These are phyloP conservation scores for Yarrowia yakushimensis DNA, from an alignment of 805 yeast genomes.

Conservation along the genomic window DNA sequence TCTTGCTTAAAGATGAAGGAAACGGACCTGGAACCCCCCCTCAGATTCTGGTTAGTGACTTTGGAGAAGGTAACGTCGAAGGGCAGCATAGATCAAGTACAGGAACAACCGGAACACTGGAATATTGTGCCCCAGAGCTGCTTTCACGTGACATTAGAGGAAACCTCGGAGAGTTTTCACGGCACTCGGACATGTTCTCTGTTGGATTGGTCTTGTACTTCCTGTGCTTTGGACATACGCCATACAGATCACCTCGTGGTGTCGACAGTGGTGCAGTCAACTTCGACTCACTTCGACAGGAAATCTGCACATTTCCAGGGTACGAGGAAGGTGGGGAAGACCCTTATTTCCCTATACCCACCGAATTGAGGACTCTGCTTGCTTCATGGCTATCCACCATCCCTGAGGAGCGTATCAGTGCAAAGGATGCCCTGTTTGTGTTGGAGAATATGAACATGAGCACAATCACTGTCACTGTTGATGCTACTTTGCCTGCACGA, in stretches of 20 bases:
- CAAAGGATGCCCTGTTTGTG: slow-evolving; percentile 41
- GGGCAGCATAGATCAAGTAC: slow-evolving; percentile 63
- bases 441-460: neutral
- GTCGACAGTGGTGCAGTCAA: slow-evolving; percentile 32
- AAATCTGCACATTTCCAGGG: slow-evolving; percentile 39
- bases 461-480: neutral
- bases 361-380: slow-evolving; percentile 40
- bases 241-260: slow-evolving; percentile 44
- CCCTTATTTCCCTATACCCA: neutral
- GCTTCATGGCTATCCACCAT: slow-evolving; percentile 40
- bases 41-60: slow-evolving; percentile 79
- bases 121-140: slow-evolving; percentile 83
- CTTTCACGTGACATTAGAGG: slow-evolving; percentile 41
- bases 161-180: slow-evolving; percentile 55
- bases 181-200: slow-evolving; percentile 75
- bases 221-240: slow-evolving; percentile 67
- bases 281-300: slow-evolving; percentile 38
- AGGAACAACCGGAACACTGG: slow-evolving; percentile 85
- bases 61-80: slow-evolving; percentile 81
- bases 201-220: slow-evolving; percentile 79
- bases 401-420: slow-evolving; percentile 44
- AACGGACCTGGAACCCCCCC: slow-evolving; percentile 41
- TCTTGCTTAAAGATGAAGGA: slow-evolving; percentile 48
- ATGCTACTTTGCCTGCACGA: neutral
- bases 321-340: slow-evolving; percentile 37